Evolutionary conservation across 169 alveolate genomes (phyloP).

Genomic region (Babesia bigemina): DNA sequence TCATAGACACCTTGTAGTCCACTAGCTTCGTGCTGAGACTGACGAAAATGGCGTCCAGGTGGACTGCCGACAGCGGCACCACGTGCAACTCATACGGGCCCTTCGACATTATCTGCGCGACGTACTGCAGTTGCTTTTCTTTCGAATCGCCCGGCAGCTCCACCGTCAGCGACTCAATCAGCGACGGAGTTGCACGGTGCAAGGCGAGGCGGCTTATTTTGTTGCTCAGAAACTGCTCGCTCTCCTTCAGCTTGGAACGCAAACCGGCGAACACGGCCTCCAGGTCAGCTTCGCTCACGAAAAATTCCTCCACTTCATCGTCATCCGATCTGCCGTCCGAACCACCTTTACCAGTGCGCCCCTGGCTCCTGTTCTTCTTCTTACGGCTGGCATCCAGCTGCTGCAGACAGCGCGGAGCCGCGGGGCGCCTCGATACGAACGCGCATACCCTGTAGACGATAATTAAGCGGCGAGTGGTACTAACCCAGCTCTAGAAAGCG

Average conservation of each 20-base stretch:
- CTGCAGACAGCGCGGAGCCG: background rate
- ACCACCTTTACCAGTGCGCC: background rate
- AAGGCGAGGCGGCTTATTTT: slow-evolving; percentile 43
- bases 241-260: slow-evolving; percentile 20
- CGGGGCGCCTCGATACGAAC: background rate
- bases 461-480: too few relatives aligned
- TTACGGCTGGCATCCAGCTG: slow-evolving; percentile 13
- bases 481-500: background rate
- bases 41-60: slow-evolving; percentile 46
- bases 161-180: slow-evolving; percentile 43
- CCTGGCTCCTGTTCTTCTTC: slow-evolving; percentile 5
- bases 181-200: slow-evolving; percentile 61
- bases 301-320: slow-evolving; percentile 1
- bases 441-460: background rate
- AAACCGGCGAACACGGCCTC: slow-evolving; percentile 28
- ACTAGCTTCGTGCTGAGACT: slow-evolving; percentile 37
- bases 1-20: slow-evolving; percentile 54
- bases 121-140: slow-evolving; percentile 46
- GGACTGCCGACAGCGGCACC: slow-evolving; percentile 16
- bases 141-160: slow-evolving; percentile 38
- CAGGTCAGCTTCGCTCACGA: slow-evolving; percentile 35
- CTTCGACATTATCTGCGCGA: slow-evolving; percentile 46
- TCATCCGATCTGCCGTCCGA: background rate
- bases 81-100: slow-evolving; percentile 64
- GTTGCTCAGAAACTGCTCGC: slow-evolving; percentile 35